Base-by-base conservation (phyloP, 257 asterid genomes). In the Mitragyna speciosa region DNA sequence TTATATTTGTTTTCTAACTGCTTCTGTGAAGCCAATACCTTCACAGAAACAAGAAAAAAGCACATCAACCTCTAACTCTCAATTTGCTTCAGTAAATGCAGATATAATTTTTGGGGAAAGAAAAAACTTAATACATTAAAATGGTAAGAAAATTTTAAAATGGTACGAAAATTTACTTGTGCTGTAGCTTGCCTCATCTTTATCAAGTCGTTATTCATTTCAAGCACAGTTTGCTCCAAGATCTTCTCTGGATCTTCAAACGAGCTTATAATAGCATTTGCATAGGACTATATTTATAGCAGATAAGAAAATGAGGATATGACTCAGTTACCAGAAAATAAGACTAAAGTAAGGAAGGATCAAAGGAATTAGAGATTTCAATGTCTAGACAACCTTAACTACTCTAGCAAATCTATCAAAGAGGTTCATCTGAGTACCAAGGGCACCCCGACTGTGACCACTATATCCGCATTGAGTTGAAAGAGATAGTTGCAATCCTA, bases 101-200 rank as follows among this genome's bases (percentile, higher is more conserved):
- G 63, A 26, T 2, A 39, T 61, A 6, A 22, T 39, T 45, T 17
- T 36, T 67, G 47, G 69, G 1, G 63, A 48, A 73, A 70, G 48
- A 45, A 76, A 72, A 59, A 80, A 43, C 39, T 30, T 63, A 59
- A 31, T 74, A 6, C n/a, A 63, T 28, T 69, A 24, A 48, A 56
- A 36, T 22, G 49, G 51, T 8, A 64, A 76, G 22, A 66, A n/a
- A n/a, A n/a, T n/a, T n/a, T 28, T 69, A 24, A 48, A 56, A 36
- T 22, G 49, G 51, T 8, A 64, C 75, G 22, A 66, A n/a, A 70
- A 58, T 77, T 89, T 90, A 94, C 99, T 78, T 96, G 99, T 49
- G 99, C 97, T 72, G 99, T 96, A 87, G 99, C 98, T 91, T 94
- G 99, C 73, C 97, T 97, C 94, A 96, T 83, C 89, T 94, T 96